phyloP scores from a whole-genome alignment of 805 yeast species.

The Myxozyma udenii region DNA sequence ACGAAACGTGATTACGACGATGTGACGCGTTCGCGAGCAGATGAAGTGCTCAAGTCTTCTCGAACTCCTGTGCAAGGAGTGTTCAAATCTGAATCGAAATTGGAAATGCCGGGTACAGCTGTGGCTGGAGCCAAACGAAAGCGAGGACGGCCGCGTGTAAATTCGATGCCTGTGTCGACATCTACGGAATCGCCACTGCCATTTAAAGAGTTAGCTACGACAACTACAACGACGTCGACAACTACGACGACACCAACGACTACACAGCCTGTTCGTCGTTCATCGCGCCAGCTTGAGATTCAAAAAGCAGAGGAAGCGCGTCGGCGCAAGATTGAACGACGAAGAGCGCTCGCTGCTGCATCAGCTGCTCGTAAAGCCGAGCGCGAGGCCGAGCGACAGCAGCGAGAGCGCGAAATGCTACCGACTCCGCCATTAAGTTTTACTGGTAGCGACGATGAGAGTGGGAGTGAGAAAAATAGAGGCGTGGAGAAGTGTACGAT shows the following conservation, averaged over 20 bases:
- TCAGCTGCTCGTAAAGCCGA: not conserved
- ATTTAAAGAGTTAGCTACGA: no score
- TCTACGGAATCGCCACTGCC: not conserved
- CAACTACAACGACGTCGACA: not conserved
- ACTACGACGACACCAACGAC: not conserved
- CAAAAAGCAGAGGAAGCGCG: not conserved
- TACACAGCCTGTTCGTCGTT: not conserved
- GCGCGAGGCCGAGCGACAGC: not conserved
- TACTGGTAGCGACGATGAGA: conserved; percentile 7
- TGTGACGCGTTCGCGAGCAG: not conserved
- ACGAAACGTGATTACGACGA: conserved; percentile 11
- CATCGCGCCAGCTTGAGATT: not conserved
- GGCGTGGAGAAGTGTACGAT: not conserved
- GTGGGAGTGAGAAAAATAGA: no score
- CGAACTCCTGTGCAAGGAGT: not conserved
- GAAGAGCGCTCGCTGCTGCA: not conserved
- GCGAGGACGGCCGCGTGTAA: no score
- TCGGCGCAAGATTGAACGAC: not conserved
- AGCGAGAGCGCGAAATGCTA: not conserved
- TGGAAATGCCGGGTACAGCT: not conserved
- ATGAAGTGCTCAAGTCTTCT: not conserved
- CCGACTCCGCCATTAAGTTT: conserved; percentile 13
- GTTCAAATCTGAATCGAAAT: not conserved
- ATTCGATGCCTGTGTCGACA: not conserved
- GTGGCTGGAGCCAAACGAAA: not conserved